phyloP scores from a whole-genome alignment of 306 rosid species.

The Lathyrus sativus region DNA sequence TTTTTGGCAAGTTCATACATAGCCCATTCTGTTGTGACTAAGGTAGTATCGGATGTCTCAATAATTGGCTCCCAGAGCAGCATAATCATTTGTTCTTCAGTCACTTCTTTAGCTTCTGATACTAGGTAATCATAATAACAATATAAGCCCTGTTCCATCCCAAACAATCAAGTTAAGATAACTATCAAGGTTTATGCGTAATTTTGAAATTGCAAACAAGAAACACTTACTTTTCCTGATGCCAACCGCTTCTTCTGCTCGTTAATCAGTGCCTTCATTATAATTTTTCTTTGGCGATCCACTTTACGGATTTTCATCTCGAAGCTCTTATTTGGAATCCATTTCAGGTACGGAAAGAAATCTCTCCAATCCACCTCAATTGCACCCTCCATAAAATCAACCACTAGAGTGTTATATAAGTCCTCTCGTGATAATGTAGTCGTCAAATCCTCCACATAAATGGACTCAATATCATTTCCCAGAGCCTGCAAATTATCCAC shows the following conservation, averaged over 20 bases:
- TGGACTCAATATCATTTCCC: slow-evolving; percentile 59
- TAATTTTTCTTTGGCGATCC: slow-evolving; percentile 43
- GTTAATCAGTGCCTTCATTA: slow-evolving; percentile 65
- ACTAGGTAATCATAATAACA: slow-evolving; percentile 67
- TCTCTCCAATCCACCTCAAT: slow-evolving; percentile 98
- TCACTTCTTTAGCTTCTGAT: slow-evolving; percentile 63
- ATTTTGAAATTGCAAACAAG: not conserved
- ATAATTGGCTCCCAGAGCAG: slow-evolving; percentile 82
- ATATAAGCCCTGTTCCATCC: slow-evolving; percentile 54
- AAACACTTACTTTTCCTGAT: slow-evolving; percentile 64
- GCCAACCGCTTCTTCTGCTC: slow-evolving; percentile 69
- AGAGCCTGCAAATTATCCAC: slow-evolving; percentile 56
- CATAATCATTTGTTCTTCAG: slow-evolving; percentile 62
- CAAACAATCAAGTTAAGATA: slow-evolving; percentile 35
- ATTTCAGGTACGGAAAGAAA: slow-evolving; percentile 86
- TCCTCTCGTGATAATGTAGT: slow-evolving; percentile 54
- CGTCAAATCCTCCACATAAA: slow-evolving; percentile 73
- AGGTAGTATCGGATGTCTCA: slow-evolving; percentile 82
- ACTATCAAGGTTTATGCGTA: not conserved
- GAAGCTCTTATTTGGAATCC: slow-evolving; percentile 77
- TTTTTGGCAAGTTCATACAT: slow-evolving; percentile 79
- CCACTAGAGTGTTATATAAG: slow-evolving; percentile 61
- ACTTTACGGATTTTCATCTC: slow-evolving; percentile 56
- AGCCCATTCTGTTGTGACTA: slow-evolving; percentile 89
- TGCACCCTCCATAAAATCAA: slow-evolving; percentile 86